Base-by-base conservation (phyloP, 768 basidiomycete genomes). In the Naganishia antarctica region DNA sequence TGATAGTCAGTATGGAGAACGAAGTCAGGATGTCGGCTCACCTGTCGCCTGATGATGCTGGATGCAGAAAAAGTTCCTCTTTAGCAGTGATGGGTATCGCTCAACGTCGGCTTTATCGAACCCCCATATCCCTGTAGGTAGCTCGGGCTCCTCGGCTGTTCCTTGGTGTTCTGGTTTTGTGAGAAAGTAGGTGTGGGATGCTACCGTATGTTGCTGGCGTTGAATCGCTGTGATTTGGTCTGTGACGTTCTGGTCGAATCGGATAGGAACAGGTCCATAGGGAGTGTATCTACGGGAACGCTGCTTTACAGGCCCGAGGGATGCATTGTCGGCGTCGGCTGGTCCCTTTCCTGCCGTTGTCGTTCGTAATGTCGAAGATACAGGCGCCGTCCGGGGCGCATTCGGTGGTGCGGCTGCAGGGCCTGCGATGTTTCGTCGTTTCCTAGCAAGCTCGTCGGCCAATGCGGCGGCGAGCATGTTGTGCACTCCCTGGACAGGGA, bases 11-110 rank as follows among this genome's bases (percentile, higher is more conserved):
- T 25, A 37, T 25, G 4, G 15, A 16, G n/a, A 21, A 11, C 3
- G 16, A 3, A 16, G 13, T 40, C 21, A 1, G 2, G 46, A 25
- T 12, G n/a, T 28, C 32, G 43, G 60, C 59, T 31, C 11, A 65
- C 64, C 58, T 13, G 64, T 65, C 1, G 64, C 64, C 40, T 65
- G 64, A 45, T 65, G 64, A 26, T 60, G 43, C 26, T 65, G 64
- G 13, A 65, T 48, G 31, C 57, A 60, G 28, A 50, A 59, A 40
- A 65, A 65, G 59, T 65, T 65, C 23, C 48, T 40, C 49, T 65
- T 65, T 21, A 16, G 29, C 21, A 65, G 40, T 4, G 47, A n/a
- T 16, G 64, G 64, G 40, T 50, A 65, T n/a, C 46, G 41, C 32
- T 43, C 34, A 12, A 64, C 63, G 32, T 50, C 40, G n/a, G 37